Conservation (phyloP, 1,284 basidiomycete genomes). For the Hemileia vastatrix region DNA sequence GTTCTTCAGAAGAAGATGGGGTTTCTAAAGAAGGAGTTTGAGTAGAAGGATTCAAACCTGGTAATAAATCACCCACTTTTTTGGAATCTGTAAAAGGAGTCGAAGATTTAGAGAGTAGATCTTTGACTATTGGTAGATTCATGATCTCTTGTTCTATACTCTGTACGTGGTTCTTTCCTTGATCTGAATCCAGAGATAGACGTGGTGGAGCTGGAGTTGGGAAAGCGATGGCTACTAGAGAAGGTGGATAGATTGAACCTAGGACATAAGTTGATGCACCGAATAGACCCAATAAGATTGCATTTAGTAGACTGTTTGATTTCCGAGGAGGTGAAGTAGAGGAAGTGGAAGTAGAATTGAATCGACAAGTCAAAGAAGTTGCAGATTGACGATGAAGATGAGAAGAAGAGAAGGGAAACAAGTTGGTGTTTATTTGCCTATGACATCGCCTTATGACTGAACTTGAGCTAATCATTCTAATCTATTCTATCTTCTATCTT, state of each 20-base stretch:
- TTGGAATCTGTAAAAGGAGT: constrained; percentile 25
- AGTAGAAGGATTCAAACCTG: constrained; percentile 24
- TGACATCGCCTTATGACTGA: too few species aligned
- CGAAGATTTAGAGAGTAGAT: constrained; percentile 29
- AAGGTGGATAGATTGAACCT: constrained; percentile 59
- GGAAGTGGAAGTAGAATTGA: too few species aligned
- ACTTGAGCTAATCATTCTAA: too few species aligned
- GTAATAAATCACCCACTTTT: too few species aligned
- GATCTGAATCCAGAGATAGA: constrained; percentile 54
- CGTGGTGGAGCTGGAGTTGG: constrained; percentile 64
- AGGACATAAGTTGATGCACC: constrained; percentile 53
- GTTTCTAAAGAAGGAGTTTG: constrained; percentile 24
- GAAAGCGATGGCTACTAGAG: constrained; percentile 55
- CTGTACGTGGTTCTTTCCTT: constrained; percentile 55
- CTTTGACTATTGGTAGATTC: constrained; percentile 54
- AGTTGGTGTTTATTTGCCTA: too few species aligned
- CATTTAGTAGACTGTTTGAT: too few species aligned
- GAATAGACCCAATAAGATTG: too few species aligned
- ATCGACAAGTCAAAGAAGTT: too few species aligned
- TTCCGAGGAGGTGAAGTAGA: too few species aligned
- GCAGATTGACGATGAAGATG: too few species aligned
- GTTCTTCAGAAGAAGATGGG: constrained; percentile 22
- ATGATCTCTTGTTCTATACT: constrained; percentile 62
- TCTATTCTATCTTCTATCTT: too few species aligned
- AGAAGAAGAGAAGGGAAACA: too few species aligned